These are phyloP conservation scores for Xylaria arbuscula DNA, from an alignment of 2,329 filamentous ascomycete species.

Conservation along the genomic window DNA sequence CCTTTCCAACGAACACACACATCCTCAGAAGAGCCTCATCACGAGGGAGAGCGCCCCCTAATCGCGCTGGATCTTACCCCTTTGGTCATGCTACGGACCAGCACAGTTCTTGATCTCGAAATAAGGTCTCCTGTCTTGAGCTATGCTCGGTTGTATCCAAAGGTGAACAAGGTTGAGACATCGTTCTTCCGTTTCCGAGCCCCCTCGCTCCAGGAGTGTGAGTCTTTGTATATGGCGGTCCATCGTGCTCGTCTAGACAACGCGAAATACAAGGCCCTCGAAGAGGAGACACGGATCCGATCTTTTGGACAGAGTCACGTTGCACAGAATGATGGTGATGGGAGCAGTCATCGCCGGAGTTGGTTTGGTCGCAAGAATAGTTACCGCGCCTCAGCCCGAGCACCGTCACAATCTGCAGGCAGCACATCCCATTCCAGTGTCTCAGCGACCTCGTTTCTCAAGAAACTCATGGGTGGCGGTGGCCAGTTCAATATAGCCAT, in stretches of 20 bases:
- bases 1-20: slow-evolving; percentile 54
- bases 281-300: slow-evolving; percentile 75
- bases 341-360: slow-evolving; percentile 60
- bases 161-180: slow-evolving; percentile 72
- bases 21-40: slow-evolving; percentile 51
- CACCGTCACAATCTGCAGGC: slow-evolving; percentile 75
- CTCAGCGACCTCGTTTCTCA: slow-evolving; percentile 81
- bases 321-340: slow-evolving; percentile 60
- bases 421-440: slow-evolving; percentile 71
- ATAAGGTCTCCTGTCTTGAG: slow-evolving; percentile 85
- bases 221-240: slow-evolving; percentile 84
- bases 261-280: slow-evolving; percentile 80
- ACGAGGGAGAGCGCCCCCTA: slow-evolving; percentile 58
- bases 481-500: slow-evolving; percentile 85
- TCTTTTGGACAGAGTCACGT: slow-evolving; percentile 72
- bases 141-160: slow-evolving; percentile 66
- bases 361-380: slow-evolving; percentile 74
- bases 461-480: slow-evolving; percentile 76
- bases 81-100: slow-evolving; percentile 87
- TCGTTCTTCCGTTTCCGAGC: slow-evolving; percentile 92
- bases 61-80: slow-evolving; percentile 88
- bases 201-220: slow-evolving; percentile 79
- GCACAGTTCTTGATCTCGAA: slow-evolving; percentile 92
- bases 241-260: slow-evolving; percentile 93
- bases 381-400: slow-evolving; percentile 70